Evolutionary conservation across 805 yeast species (phyloP).

Genomic region (Ogataea nitratoaversa): DNA sequence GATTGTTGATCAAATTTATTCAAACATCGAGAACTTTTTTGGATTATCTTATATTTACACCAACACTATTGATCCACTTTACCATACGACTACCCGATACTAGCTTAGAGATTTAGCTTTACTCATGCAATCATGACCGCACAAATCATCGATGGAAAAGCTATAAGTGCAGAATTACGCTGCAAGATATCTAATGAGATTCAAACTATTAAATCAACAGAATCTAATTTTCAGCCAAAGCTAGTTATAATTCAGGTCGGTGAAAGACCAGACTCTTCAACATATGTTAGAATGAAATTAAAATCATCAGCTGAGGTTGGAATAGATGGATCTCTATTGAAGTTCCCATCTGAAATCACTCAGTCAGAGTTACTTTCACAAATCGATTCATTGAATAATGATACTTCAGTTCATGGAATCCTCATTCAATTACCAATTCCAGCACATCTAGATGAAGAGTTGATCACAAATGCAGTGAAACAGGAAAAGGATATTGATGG

Average conservation of each 20-base stretch:
- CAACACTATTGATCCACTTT: too few species aligned
- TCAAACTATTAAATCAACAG: conserved; percentile 34
- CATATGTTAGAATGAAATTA: conserved; percentile 87
- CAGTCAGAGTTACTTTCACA: conserved; percentile 57
- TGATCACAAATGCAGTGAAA: conserved; percentile 75
- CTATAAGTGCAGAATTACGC: conserved; percentile 46
- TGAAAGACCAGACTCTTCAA: conserved; percentile 80
- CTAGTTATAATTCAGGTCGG: conserved; percentile 90
- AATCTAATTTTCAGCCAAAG: conserved; percentile 62
- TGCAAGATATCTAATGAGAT: conserved; percentile 49
- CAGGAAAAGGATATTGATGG: conserved; percentile 94
- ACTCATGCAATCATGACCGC: conserved; percentile 24
- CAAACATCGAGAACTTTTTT: too few species aligned
- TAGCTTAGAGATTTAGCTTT: not conserved
- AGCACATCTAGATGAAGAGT: conserved; percentile 67
- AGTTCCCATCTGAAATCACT: conserved; percentile 56
- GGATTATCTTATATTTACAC: too few species aligned
- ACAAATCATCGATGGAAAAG: conserved; percentile 55
- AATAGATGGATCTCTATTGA: conserved; percentile 61
- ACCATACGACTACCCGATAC: too few species aligned
- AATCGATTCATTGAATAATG: conserved; percentile 64
- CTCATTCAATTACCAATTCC: conserved; percentile 92
- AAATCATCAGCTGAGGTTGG: conserved; percentile 86
- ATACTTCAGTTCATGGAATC: conserved; percentile 77
- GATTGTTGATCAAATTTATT: too few species aligned